Evolutionary conservation across 805 yeast genomes (phyloP), one percentile per base, ranked within the genome.

Genomic region (Saitoella complicata): DNA sequence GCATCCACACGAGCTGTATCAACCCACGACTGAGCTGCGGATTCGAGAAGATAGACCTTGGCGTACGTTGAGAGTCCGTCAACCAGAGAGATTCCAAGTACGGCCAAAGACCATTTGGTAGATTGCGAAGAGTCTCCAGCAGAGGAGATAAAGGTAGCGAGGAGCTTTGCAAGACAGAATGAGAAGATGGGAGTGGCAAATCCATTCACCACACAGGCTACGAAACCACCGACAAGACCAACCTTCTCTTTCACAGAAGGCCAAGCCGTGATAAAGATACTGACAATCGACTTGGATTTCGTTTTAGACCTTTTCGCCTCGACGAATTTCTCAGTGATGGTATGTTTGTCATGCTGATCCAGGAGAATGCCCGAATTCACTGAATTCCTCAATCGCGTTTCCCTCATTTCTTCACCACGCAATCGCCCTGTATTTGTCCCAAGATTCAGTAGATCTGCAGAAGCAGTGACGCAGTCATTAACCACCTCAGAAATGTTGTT

Each of bases 131-230:
- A 57, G 52, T 31, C 60, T 36, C 39, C 61, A 42, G 48, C 4
- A 21, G 21, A 53, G 0, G 80, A 75, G 7, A 82, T 67, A 53
- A 84, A 73, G 9, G 78, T 80, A 29, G 70, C 59, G 6, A 88
- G 61, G 6, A 88, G 61, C 47, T 76, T 75, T 1, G 96, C 74
- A 49, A 87, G 75, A 31, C 80, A 72, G 56, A 62, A 86, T 0
- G 95, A 81, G 50, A 91, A 85, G 0, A 82, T 61, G 0, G 97
- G 96, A 47, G 75, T 78, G 1, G 73, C 59, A 0, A 70, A 70
- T 7, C 94, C 87, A 47, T 78, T 75, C 0, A 72, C 40, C 0
- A 77, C 49, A 0, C 86, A 66, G 5, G 70, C 51, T 0, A 70
- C 0, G 1, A 81, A 45, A 0, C 95, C 96, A 0, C 70, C 0